A percentile compares a stretch with the other conserved stretches of the same genome.
phyloP scores from a whole-genome alignment of 352 stramenopile species.

The Pythium plurisporium region DNA sequence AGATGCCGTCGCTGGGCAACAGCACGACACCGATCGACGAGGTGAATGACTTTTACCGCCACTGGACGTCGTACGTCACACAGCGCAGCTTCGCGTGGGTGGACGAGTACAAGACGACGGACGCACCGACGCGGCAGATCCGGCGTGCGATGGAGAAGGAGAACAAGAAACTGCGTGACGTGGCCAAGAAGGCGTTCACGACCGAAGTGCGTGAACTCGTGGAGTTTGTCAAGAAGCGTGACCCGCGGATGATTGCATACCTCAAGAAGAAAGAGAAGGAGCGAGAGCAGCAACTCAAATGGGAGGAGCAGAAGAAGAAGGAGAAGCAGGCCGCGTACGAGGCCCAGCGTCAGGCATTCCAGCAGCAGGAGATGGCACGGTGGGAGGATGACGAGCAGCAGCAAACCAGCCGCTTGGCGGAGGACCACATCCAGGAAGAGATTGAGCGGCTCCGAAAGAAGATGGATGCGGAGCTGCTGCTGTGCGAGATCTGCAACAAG shows the following conservation, averaged over 20 bases:
- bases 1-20: conserved; percentile 49
- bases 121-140: conserved; percentile 72
- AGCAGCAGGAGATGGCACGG: conserved; percentile 58
- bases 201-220: conserved; percentile 76
- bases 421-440: conserved; percentile 60
- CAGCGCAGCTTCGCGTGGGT: conserved; percentile 73
- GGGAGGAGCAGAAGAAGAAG: conserved; percentile 49
- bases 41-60: conserved; percentile 68
- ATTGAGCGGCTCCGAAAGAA: conserved; percentile 61
- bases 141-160: conserved; percentile 85
- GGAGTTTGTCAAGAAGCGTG: conserved; percentile 77
- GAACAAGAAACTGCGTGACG: conserved; percentile 84
- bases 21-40: conserved; percentile 37
- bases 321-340: conserved; percentile 61
- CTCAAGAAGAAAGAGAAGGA: conserved; percentile 68
- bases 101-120: conserved; percentile 80
- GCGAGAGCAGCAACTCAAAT: conserved; percentile 36
- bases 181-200: conserved; percentile 71
- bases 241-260: conserved; percentile 62
- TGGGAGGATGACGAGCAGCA: conserved; percentile 37
- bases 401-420: conserved; percentile 43
- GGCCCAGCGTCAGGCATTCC: conserved; percentile 53
- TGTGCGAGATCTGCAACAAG: conserved; percentile 81
- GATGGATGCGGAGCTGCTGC: conserved; percentile 58
- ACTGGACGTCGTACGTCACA: conserved; percentile 75